Conservation (phyloP, 331 rosid genomes). For the Arachis monticola region DNA sequence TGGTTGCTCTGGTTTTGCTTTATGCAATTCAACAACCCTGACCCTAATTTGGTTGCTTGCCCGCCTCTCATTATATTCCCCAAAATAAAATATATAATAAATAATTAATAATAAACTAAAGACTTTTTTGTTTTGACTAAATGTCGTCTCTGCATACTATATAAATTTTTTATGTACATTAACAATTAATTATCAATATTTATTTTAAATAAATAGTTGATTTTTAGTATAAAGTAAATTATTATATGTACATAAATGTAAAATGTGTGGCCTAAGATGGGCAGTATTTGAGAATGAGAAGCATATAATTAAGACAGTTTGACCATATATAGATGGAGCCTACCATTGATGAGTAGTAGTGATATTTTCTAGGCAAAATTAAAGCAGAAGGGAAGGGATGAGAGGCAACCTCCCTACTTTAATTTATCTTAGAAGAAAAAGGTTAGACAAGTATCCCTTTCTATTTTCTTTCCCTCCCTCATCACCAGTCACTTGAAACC, state of each 20-base stretch:
- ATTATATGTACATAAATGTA: too few species aligned
- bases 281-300: too few species aligned
- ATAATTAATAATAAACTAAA: background rate
- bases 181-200: too few species aligned
- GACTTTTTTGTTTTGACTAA: too few species aligned
- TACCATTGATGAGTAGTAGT: conserved; percentile 2
- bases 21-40: conserved; percentile 58
- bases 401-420: conserved; percentile 43
- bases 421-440: conserved; percentile 47
- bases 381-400: conserved; percentile 23
- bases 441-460: conserved; percentile 36
- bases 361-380: conserved; percentile 47
- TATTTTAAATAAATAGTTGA: background rate
- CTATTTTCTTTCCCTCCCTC: conserved; percentile 17
- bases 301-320: conserved; percentile 47
- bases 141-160: too few species aligned
- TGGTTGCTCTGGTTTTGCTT: conserved; percentile 44
- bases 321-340: conserved; percentile 42
- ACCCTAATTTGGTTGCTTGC: conserved; percentile 63
- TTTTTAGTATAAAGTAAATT: background rate
- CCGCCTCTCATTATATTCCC: conserved; percentile 43
- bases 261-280: too few species aligned
- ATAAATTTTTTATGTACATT: too few species aligned
- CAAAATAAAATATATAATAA: conserved; percentile 14
- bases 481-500: conserved; percentile 47